phyloP scores from a whole-genome alignment of 106 monocot species.

The Allium fistulosum region DNA sequence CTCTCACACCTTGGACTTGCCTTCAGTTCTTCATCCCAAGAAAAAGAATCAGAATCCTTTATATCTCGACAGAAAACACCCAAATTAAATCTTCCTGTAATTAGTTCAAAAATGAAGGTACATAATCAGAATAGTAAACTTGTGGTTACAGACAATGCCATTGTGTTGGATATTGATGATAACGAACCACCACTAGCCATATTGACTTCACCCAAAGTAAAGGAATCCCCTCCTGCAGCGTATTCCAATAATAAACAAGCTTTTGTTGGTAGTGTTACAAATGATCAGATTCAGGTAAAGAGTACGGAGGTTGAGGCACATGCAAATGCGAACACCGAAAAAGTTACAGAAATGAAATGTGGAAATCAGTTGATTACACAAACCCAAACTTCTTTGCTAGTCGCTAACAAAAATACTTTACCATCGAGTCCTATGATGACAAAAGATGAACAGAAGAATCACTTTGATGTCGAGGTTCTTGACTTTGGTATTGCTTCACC shows the following conservation, averaged over 20 bases:
- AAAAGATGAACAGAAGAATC: conserved; percentile 50
- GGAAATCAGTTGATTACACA: conserved; percentile 9
- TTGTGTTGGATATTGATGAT: conserved; percentile 5
- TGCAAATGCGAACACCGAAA: conserved; percentile 11
- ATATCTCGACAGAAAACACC: neutral
- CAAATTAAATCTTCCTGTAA: conserved; percentile 6
- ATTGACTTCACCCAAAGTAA: conserved; percentile 8
- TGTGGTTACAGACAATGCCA: neutral
- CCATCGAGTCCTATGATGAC: conserved; percentile 62
- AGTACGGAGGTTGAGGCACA: conserved; percentile 4
- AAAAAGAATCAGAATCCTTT: conserved; percentile 17
- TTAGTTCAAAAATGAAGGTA: conserved; percentile 4
- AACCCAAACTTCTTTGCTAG: conserved; percentile 14
- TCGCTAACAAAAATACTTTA: conserved; percentile 20
- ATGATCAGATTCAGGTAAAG: neutral
- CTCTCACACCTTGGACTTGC: conserved; percentile 53
- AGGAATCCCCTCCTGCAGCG: conserved; percentile 10
- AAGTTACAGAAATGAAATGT: conserved; percentile 14
- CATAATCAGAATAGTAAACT: conserved; percentile 7
- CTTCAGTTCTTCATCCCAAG: conserved; percentile 23
- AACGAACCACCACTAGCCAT: conserved; percentile 6
- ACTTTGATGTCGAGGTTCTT: conserved; percentile 55
- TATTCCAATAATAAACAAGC: conserved; percentile 11
- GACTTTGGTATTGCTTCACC: conserved; percentile 52
- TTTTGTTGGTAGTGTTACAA: conserved; percentile 16